phyloP scores from a whole-genome alignment of 306 rosid genomes.

The Quercus dentata region DNA sequence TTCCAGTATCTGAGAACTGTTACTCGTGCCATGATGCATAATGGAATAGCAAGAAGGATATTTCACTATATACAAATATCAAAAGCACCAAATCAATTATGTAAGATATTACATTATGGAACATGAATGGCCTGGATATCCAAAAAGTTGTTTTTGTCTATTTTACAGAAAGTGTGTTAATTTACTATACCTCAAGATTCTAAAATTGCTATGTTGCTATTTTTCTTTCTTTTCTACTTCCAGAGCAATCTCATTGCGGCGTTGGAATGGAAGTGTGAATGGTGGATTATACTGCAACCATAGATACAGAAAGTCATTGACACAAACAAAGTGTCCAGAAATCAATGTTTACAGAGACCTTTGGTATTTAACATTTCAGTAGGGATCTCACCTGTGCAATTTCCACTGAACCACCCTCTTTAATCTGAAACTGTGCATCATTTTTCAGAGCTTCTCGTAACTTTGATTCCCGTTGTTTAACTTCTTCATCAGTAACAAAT shows the following conservation, averaged over 20 bases:
- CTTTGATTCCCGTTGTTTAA: conserved; percentile 58
- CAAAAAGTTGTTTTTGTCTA: conserved; percentile 13
- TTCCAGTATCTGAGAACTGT: background rate
- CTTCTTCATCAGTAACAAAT: conserved; percentile 67
- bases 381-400: conserved; percentile 70
- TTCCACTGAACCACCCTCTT: conserved; percentile 60
- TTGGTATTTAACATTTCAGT: conserved; percentile 23
- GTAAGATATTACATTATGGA: conserved; percentile 8
- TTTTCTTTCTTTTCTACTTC: conserved; percentile 73
- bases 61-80: conserved; percentile 18
- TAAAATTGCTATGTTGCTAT: conserved; percentile 22
- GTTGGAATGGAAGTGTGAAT: conserved; percentile 94
- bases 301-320: conserved; percentile 17
- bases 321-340: background rate
- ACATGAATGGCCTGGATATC: background rate
- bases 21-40: background rate
- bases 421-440: conserved; percentile 55
- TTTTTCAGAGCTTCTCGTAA: conserved; percentile 57
- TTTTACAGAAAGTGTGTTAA: conserved; percentile 13
- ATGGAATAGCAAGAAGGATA: background rate
- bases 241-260: conserved; percentile 88
- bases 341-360: background rate
- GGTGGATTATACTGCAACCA: conserved; percentile 93
- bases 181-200: conserved; percentile 15
- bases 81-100: conserved; percentile 10